Evolutionary conservation across 2,329 filamentous ascomycete species (phyloP).

Genomic region (Kalmusia sp.): DNA sequence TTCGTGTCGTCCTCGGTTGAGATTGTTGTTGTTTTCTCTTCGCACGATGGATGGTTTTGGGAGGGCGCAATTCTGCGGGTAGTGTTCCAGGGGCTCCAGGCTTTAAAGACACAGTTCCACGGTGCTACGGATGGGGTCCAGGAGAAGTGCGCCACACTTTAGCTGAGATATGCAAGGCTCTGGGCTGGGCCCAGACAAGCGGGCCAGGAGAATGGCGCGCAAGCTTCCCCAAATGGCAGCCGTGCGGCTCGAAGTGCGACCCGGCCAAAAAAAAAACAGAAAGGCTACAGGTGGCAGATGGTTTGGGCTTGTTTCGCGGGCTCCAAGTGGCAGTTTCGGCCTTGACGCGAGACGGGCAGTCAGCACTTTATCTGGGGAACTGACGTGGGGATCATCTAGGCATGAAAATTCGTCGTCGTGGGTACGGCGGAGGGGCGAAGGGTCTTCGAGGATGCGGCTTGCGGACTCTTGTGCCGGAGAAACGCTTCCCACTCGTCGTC

Average conservation of each 20-base stretch:
- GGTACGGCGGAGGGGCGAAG: too few species aligned
- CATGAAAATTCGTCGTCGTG: not conserved
- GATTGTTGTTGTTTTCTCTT: not conserved
- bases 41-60: not conserved
- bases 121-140: not conserved
- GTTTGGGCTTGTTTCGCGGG: not conserved
- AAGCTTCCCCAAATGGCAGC: not conserved
- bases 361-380: not conserved
- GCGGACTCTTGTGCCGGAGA: not conserved
- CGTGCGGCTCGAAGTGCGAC: not conserved
- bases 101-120: not conserved
- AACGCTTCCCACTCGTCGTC: not conserved
- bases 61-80: not conserved
- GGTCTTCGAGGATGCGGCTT: not conserved
- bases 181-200: not conserved
- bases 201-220: not conserved
- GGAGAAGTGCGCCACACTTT: conserved; percentile 1
- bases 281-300: too few species aligned
- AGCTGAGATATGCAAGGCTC: conserved; percentile 1
- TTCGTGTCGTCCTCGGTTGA: too few species aligned
- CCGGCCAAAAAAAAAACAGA: not conserved
- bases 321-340: not conserved
- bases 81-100: not conserved
- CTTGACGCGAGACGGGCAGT: not conserved
- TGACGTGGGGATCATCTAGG: not conserved